Conservation (phyloP, 495 filamentous ascomycete species). For the Xylaria longipes region DNA sequence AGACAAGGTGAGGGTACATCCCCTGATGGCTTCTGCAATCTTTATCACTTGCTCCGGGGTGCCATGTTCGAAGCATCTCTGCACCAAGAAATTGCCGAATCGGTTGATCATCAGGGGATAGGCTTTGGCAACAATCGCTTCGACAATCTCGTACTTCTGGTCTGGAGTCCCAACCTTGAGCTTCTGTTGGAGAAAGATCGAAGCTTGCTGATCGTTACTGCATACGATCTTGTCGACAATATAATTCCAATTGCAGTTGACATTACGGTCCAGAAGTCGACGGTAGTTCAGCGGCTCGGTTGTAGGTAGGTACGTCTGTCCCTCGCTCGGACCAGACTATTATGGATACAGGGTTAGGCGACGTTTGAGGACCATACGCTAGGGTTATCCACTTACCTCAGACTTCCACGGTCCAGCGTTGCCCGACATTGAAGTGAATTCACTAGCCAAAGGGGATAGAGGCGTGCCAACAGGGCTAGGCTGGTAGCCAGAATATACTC, state of each 20-base stretch:
- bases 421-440: conserved; percentile 66
- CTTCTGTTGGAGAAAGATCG: conserved; percentile 98
- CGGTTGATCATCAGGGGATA: conserved; percentile 98
- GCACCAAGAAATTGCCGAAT: conserved; percentile 97
- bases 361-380: not conserved
- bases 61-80: conserved; percentile 98
- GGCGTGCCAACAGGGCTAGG: conserved; percentile 77
- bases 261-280: conserved; percentile 91
- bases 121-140: conserved; percentile 93
- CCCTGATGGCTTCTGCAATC: conserved; percentile 93
- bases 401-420: conserved; percentile 52
- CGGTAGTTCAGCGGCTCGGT: conserved; percentile 97
- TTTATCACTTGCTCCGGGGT: conserved; percentile 93
- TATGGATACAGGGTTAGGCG: conserved; percentile 25
- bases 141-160: conserved; percentile 96
- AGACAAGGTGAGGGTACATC: conserved; percentile 90
- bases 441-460: conserved; percentile 82
- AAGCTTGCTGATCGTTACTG: conserved; percentile 98
- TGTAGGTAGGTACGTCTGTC: conserved; percentile 82
- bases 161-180: conserved; percentile 95
- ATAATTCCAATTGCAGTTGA: conserved; percentile 98
- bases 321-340: conserved; percentile 57
- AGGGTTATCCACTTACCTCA: conserved; percentile 50
- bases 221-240: conserved; percentile 99
- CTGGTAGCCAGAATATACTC: conserved; percentile 67